phyloP scores from a whole-genome alignment of 305 asterid species.

The Solanum hybrid region DNA sequence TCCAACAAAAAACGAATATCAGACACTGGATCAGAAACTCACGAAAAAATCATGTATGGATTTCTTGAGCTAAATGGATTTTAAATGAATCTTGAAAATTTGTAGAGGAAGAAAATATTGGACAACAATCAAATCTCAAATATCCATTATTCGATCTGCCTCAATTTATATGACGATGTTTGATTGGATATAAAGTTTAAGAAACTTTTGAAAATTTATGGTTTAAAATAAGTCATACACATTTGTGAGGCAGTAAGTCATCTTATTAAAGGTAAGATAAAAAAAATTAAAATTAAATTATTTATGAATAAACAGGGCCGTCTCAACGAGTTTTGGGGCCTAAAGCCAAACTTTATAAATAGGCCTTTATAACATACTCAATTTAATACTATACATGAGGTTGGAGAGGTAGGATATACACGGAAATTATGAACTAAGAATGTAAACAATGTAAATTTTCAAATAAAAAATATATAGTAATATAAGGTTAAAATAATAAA shows the following conservation, averaged over 20 bases:
- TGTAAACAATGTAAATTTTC: too few relatives aligned
- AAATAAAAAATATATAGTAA: too few relatives aligned
- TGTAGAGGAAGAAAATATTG: neutral
- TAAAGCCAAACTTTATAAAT: too few relatives aligned
- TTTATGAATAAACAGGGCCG: neutral
- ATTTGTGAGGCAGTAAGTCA: neutral
- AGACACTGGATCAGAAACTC: neutral
- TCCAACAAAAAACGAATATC: neutral
- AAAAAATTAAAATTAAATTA: neutral
- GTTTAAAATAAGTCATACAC: neutral
- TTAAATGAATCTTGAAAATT: neutral
- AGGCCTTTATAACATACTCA: too few relatives aligned
- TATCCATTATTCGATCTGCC: neutral
- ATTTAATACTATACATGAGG: too few relatives aligned
- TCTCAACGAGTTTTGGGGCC: too few relatives aligned
- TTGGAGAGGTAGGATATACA: too few relatives aligned
- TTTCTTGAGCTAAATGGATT: neutral
- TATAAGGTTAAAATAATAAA: too few relatives aligned
- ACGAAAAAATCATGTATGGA: neutral
- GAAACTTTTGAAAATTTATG: too few relatives aligned
- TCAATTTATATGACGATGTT: neutral
- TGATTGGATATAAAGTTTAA: neutral
- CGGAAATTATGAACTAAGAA: too few relatives aligned
- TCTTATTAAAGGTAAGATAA: neutral
- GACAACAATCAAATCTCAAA: neutral